Base-by-base conservation (phyloP, 164 flowering plant species). In the Tinospora cordifolia region DNA sequence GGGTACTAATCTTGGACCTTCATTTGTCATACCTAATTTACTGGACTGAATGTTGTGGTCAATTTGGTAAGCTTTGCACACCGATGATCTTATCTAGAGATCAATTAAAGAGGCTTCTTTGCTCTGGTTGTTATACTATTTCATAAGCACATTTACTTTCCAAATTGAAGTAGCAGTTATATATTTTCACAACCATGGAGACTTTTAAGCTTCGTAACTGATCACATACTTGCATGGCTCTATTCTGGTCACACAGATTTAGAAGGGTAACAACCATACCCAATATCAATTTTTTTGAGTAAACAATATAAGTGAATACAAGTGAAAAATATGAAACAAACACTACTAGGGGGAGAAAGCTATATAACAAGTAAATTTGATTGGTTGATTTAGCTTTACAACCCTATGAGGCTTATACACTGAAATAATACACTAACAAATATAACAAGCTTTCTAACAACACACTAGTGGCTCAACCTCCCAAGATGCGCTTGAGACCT, bases 401-500 rank as follows among this genome's bases (percentile, higher is more conserved):
- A 30, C 36, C 36, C 36, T 30, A 30, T 30, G 36, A 30, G 36
- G 36, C 36, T 30, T 30, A 2, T 30, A 30, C 36, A 30, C 36
- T 30, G 36, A 9, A 9, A 7, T 44, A 44, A 44, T 44, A 44
- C 14, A 7, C 12, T 11, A 44, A 44, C 13, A 44, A 21, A 54
- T 54, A n/a, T 54, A 54, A 30, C 36, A 30, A 30, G 36, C 36
- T 30, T 2, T 30, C 22, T 17, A 51, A 51, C 8, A 51, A 51
- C 17, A 51, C 3, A 51, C 6, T 51, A 6, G 21, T 54, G 21
- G 9, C 66, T 46, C 71, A 72, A 9, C 78, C 79, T 19, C 78
- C 81, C 14, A 82, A 66, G 54, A 76, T 70, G 27, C 72, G 81
- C 46, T 66, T 77, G 24, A 83, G 72, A 19, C 73, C 78, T 11